Evolutionary conservation across 208 protist species (phyloP).

Genomic region (Leishmania braziliensis): DNA sequence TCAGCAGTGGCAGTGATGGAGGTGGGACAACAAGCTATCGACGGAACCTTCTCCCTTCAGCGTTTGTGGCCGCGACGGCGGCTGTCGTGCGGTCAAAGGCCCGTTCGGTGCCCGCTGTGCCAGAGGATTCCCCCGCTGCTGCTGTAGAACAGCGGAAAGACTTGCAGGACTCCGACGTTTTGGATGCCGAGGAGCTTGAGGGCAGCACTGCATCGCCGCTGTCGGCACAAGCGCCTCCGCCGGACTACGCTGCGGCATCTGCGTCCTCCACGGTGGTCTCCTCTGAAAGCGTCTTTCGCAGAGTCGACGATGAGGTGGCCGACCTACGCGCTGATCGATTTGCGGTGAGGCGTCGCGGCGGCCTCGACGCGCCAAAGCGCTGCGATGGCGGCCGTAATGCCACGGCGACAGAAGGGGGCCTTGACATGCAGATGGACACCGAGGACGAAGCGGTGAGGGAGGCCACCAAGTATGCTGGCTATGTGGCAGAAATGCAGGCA

Average conservation of each 20-base stretch:
- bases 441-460: constrained; percentile 67
- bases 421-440: constrained; percentile 53
- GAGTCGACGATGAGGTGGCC: constrained; percentile 21
- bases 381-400: neutral
- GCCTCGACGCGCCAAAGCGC: neutral
- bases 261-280: neutral
- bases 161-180: constrained; percentile 3
- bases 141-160: neutral
- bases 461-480: constrained; percentile 60
- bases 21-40: constrained; percentile 11
- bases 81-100: neutral
- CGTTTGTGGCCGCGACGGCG: neutral
- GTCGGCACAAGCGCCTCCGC: constrained; percentile 1
- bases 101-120: neutral
- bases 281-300: constrained; percentile 1
- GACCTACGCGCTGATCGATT: neutral
- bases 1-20: neutral
- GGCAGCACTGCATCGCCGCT: neutral
- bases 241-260: neutral
- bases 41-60: constrained; percentile 18
- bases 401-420: neutral
- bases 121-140: neutral
- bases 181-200: constrained; percentile 23
- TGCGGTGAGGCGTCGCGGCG: neutral
- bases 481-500: constrained; percentile 28